Percentiles rank a stretch among this genome's conserved stretches.
Conservation (phyloP, 441 rosid species). For the Dalechampia spathulata region DNA sequence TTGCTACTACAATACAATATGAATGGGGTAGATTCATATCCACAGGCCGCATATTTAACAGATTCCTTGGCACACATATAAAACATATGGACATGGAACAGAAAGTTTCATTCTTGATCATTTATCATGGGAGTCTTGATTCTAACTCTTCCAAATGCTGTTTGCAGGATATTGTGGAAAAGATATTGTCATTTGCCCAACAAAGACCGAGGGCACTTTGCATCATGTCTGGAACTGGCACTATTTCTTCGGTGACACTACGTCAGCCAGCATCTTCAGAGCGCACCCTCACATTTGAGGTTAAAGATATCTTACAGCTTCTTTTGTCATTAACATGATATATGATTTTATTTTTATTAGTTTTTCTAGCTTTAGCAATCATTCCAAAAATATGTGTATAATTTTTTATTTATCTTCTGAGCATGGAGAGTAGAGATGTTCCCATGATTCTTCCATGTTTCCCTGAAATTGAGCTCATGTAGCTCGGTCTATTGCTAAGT, state of each 20-base stretch:
- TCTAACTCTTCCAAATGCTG: neutral
- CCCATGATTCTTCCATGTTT: neutral
- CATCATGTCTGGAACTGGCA: conserved; percentile 85
- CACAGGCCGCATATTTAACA: no score
- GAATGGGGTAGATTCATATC: no score
- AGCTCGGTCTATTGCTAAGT: neutral
- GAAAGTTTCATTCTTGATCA: neutral
- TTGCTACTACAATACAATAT: no score
- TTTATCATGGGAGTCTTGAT: neutral
- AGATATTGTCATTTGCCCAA: conserved; percentile 67
- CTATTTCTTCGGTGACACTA: conserved; percentile 79
- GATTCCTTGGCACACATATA: no score
- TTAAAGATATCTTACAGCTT: conserved; percentile 25
- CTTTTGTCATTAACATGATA: conserved; percentile 1
- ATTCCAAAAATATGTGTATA: no score
- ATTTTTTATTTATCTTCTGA: neutral
- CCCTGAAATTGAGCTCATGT: neutral
- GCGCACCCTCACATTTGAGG: conserved; percentile 67
- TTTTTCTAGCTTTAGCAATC: neutral
- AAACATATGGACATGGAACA: neutral
- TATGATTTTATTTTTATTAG: neutral
- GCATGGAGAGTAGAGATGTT: neutral
- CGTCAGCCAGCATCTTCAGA: conserved; percentile 66
- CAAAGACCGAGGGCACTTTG: conserved; percentile 91
- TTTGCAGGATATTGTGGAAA: conserved; percentile 77